Conservation (phyloP, 2,329 filamentous ascomycete genomes). For the Chaetomiaceae sp. region DNA sequence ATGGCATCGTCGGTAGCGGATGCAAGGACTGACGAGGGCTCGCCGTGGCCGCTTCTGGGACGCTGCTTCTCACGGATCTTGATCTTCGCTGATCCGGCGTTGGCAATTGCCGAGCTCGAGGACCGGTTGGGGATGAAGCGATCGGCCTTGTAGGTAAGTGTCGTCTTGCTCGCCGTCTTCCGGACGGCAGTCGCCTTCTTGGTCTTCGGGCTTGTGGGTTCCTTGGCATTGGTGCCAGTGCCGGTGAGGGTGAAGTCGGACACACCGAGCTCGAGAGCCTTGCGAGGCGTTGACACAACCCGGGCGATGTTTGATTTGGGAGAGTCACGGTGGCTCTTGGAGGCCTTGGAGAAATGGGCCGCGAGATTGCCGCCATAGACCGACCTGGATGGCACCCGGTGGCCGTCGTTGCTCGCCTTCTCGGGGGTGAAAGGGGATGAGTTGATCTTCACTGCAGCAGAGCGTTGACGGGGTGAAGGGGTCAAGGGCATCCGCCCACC, state of each 20-base stretch:
- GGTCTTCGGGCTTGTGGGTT: constrained; percentile 52
- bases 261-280: constrained; percentile 78
- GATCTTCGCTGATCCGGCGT: constrained; percentile 77
- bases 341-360: constrained; percentile 70
- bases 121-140: constrained; percentile 94
- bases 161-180: constrained; percentile 66
- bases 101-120: constrained; percentile 82
- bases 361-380: constrained; percentile 77
- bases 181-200: constrained; percentile 53
- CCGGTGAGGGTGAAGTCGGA: constrained; percentile 90
- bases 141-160: constrained; percentile 74
- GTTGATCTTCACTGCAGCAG: constrained; percentile 49
- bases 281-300: constrained; percentile 69
- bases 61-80: constrained; percentile 65
- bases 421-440: constrained; percentile 77
- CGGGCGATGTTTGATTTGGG: constrained; percentile 95
- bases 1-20: constrained; percentile 76
- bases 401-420: constrained; percentile 47
- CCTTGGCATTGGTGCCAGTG: constrained; percentile 62
- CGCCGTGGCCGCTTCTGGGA: constrained; percentile 64
- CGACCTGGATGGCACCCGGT: constrained; percentile 59
- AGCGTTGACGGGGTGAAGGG: constrained; percentile 72
- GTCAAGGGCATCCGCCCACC: constrained; percentile 93
- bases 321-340: constrained; percentile 73
- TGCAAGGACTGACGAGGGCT: constrained; percentile 72